phyloP scores from a whole-genome alignment of 2,329 filamentous ascomycete genomes.

The Ophiostoma fasciatum region DNA sequence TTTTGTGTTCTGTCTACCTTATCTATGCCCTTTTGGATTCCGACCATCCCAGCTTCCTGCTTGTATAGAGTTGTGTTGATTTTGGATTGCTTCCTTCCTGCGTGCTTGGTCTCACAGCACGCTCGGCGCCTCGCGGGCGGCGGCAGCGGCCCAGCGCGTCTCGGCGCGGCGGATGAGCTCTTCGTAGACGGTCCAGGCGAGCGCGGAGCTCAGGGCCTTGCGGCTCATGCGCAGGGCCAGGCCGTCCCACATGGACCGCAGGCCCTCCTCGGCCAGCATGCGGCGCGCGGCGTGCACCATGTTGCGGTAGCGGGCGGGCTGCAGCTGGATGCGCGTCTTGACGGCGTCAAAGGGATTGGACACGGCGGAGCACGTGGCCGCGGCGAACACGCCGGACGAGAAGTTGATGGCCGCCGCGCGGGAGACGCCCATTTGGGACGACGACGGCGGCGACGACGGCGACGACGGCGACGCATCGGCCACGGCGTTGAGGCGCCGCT shows the following conservation, averaged over 20 bases:
- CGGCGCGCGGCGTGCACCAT: constrained; percentile 59
- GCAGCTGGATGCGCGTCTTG: constrained; percentile 87
- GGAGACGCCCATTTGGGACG: constrained; percentile 25
- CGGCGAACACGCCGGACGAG: constrained; percentile 64
- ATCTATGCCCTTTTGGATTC: no score
- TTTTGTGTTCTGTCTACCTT: not conserved
- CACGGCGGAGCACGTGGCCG: constrained; percentile 67
- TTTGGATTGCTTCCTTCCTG: not conserved
- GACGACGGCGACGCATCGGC: no score
- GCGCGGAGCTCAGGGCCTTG: constrained; percentile 84
- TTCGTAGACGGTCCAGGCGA: constrained; percentile 96
- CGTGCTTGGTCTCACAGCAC: not conserved
- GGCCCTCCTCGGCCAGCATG: constrained; percentile 72
- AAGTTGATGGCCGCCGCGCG: constrained; percentile 66
- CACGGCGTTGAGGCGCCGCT: constrained; percentile 41
- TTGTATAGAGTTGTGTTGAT: not conserved
- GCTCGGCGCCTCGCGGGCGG: no score
- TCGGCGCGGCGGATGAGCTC: constrained; percentile 66
- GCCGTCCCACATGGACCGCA: constrained; percentile 71
- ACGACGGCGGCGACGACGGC: no score
- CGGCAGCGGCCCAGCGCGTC: constrained; percentile 15
- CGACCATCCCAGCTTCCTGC: no score
- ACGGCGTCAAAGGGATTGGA: constrained; percentile 96
- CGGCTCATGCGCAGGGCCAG: constrained; percentile 73
- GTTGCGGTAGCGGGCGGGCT: constrained; percentile 70